Conservation (phyloP, 2,329 filamentous ascomycete species). For the Ascochyta rabiei region DNA sequence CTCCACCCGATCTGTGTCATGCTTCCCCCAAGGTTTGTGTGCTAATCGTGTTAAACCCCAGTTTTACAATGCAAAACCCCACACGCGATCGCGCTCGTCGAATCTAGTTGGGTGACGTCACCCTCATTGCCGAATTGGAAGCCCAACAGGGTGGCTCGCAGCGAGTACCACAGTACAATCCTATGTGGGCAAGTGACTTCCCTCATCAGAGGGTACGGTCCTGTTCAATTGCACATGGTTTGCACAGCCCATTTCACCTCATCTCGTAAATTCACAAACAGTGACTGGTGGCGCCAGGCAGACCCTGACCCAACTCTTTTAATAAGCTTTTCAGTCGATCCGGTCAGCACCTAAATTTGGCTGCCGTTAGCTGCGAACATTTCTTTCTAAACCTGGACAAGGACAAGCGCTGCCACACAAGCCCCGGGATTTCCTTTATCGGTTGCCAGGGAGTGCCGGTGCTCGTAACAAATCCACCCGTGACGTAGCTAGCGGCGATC, state of each 20-base stretch:
- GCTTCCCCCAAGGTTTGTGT: not conserved
- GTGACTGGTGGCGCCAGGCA: slow-evolving; percentile 9
- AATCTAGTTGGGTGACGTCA: slow-evolving; percentile 8
- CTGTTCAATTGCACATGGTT: slow-evolving; percentile 1
- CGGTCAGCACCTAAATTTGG: slow-evolving; percentile 18
- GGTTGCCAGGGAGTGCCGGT: slow-evolving; percentile 5
- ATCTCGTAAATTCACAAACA: not conserved
- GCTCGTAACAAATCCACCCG: slow-evolving; percentile 6
- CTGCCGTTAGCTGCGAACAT: slow-evolving; percentile 9
- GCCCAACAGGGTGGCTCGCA: not conserved
- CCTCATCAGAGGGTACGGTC: slow-evolving; percentile 2
- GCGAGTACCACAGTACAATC: not conserved
- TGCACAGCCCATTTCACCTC: not conserved
- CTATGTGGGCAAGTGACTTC: not conserved
- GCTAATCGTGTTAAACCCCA: not conserved
- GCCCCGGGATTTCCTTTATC: slow-evolving; percentile 1
- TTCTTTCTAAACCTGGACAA: not conserved
- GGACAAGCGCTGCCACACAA: slow-evolving; percentile 8
- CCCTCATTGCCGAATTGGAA: not conserved
- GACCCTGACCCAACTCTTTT: slow-evolving; percentile 11
- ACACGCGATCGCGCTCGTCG: not conserved
- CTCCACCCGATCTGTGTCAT: slow-evolving; percentile 6
- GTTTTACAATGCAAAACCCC: slow-evolving; percentile 5
- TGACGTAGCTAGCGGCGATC: slow-evolving; percentile 23
- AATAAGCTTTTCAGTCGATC: slow-evolving; percentile 11